Conservation (phyloP, 164 flowering plant genomes). For the Umbilicus rupestris region DNA sequence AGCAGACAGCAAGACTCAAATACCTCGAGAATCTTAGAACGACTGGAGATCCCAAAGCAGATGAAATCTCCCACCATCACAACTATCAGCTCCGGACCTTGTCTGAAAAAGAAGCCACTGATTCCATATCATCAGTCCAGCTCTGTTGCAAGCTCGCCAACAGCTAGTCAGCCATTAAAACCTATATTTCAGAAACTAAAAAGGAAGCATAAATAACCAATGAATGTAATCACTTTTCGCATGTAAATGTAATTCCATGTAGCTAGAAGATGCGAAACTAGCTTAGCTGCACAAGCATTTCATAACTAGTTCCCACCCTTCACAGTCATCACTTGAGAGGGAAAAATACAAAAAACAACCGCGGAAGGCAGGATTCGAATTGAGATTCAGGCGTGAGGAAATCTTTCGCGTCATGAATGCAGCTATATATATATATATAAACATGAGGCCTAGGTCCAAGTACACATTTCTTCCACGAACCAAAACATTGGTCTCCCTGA, state of each 20-base stretch:
- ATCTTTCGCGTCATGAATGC: conserved; percentile 81
- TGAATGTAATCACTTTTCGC: too few species aligned
- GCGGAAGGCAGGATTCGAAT: too few species aligned
- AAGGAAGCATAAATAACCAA: conserved; percentile 37
- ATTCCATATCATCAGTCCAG: conserved; percentile 26
- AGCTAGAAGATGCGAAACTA: too few species aligned
- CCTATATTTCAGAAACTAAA: conserved; percentile 65
- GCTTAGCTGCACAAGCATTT: too few species aligned
- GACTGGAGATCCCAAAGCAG: conserved; percentile 64
- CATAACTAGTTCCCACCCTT: too few species aligned
- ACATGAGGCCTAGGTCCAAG: conserved; percentile 95
- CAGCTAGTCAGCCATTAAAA: conserved; percentile 48
- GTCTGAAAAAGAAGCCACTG: conserved; percentile 39
- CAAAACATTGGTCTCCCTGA: conserved; percentile 68
- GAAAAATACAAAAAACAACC: too few species aligned
- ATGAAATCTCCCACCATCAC: conserved; percentile 34
- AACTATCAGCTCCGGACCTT: conserved; percentile 13
- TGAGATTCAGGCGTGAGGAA: too few species aligned
- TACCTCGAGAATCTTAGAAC: conserved; percentile 78
- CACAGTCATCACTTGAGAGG: too few species aligned
- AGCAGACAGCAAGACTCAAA: conserved; percentile 43
- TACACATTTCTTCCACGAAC: conserved; percentile 75
- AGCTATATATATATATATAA: conserved; percentile 81
- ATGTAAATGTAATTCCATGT: too few species aligned
- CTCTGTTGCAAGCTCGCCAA: conserved; percentile 16